A percentile compares a stretch with the other conserved stretches of the same genome.
These are phyloP conservation scores for Dissophora globulifera DNA, from an alignment of 192 early-diverging fungal species.

Conservation along the genomic window DNA sequence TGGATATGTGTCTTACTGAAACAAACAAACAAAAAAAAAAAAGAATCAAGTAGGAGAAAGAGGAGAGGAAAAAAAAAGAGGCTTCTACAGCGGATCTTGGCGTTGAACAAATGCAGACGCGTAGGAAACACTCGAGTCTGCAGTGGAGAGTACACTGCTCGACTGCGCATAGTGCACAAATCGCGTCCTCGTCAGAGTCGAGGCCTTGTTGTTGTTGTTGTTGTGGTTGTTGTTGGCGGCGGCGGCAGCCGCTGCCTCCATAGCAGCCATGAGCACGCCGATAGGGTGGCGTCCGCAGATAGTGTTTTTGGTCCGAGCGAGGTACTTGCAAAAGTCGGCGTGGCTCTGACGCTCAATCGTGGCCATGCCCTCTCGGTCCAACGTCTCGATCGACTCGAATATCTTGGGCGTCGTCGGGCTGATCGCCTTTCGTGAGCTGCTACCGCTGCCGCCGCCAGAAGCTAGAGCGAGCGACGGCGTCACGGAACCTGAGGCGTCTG, in stretches of 20 bases:
- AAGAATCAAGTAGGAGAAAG: not conserved
- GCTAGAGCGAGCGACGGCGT: slow-evolving; percentile 16
- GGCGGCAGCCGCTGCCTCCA: slow-evolving; percentile 53
- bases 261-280: slow-evolving; percentile 78
- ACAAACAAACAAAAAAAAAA: not conserved
- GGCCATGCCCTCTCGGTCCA: slow-evolving; percentile 88
- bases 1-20: not conserved
- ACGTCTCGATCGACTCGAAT: slow-evolving; percentile 76
- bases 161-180: slow-evolving; percentile 93
- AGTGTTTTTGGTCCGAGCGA: slow-evolving; percentile 85
- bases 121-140: slow-evolving; percentile 48
- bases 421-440: not conserved
- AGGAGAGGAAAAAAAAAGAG: not conserved
- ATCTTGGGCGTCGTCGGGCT: slow-evolving; percentile 55
- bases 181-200: not conserved
- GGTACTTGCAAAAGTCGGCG: slow-evolving; percentile 72
- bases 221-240: not conserved
- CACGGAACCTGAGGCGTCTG: slow-evolving; percentile 16
- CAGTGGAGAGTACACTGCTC: slow-evolving; percentile 52
- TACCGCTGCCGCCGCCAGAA: not conserved
- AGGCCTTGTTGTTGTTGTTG: no score
- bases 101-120: slow-evolving; percentile 45
- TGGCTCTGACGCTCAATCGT: slow-evolving; percentile 74
- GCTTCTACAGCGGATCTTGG: not conserved
- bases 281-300: slow-evolving; percentile 97